Conservation (phyloP, 805 yeast species). For the Candida coquimbonensis region DNA sequence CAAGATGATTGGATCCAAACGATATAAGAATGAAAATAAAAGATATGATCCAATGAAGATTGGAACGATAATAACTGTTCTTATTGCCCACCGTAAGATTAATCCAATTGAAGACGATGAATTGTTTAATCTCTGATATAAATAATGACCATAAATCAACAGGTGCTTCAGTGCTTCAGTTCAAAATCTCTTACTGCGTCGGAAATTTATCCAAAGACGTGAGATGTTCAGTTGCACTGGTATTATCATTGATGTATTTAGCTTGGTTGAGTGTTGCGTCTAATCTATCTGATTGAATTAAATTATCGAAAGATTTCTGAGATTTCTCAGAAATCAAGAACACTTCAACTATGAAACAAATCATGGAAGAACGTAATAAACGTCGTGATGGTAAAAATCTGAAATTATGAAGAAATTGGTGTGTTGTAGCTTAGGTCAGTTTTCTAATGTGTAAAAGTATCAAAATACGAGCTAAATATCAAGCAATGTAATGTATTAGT, state of each 20-base stretch:
- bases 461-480: too few species aligned
- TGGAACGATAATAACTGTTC: conserved; percentile 76
- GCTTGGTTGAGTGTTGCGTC: conserved; percentile 7
- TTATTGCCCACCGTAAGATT: conserved; percentile 45
- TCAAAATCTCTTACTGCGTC: conserved; percentile 79
- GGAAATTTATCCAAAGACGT: conserved; percentile 51
- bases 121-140: conserved; percentile 78
- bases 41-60: conserved; percentile 72
- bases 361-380: conserved; percentile 68
- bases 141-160: conserved; percentile 90
- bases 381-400: conserved; percentile 26
- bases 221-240: not conserved
- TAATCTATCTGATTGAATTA: conserved; percentile 9
- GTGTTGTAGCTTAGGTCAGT: too few species aligned
- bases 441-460: too few species aligned
- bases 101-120: conserved; percentile 53
- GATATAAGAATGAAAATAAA: conserved; percentile 62
- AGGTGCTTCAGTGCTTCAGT: conserved; percentile 74
- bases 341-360: conserved; percentile 79
- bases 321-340: too few species aligned
- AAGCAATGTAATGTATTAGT: too few species aligned
- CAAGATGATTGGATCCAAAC: conserved; percentile 83
- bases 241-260: conserved; percentile 1
- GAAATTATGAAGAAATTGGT: too few species aligned
- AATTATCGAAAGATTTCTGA: conserved; percentile 15